Percentiles rank a stretch among this genome's conserved stretches.
phyloP scores from a whole-genome alignment of 208 protist species.

The Plasmodiophora brassicae region DNA sequence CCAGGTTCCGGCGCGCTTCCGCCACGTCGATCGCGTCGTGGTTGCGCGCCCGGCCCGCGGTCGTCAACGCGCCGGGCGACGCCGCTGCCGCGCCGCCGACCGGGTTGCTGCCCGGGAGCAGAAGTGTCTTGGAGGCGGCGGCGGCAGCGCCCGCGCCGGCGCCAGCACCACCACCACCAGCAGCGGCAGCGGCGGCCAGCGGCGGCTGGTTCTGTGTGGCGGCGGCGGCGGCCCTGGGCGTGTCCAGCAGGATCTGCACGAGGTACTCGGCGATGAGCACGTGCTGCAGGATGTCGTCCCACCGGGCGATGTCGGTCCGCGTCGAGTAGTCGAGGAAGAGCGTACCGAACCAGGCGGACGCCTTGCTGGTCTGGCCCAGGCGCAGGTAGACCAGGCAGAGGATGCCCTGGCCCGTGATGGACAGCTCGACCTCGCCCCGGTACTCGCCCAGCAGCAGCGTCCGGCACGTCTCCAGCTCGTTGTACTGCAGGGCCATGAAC shows the following conservation, averaged over 20 bases:
- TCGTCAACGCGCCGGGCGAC: too few species aligned
- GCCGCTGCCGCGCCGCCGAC: too few species aligned
- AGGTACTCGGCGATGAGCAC: constrained; percentile 10
- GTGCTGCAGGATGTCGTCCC: not conserved
- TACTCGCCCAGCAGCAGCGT: not conserved
- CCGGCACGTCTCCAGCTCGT: not conserved
- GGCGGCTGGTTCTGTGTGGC: too few species aligned
- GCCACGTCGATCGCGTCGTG: not conserved
- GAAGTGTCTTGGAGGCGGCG: too few species aligned
- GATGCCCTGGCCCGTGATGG: not conserved
- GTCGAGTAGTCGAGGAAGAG: not conserved
- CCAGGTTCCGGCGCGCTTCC: not conserved
- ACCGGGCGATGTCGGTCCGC: not conserved
- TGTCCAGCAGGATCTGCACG: not conserved
- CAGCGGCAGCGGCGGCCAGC: too few species aligned
- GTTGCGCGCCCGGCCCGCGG: too few species aligned
- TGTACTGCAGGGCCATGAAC: not conserved
- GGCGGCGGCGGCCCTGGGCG: too few species aligned
- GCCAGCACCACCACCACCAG: too few species aligned
- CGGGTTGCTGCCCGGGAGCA: too few species aligned
- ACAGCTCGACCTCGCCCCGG: not conserved
- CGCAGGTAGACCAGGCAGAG: not conserved
- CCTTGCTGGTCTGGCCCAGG: not conserved
- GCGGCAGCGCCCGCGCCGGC: too few species aligned
- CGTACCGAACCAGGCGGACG: not conserved